Evolutionary conservation across 805 yeast genomes (phyloP), one percentile per base, ranked within the genome.

Genomic region (Wickerhamomyces chambardii): DNA sequence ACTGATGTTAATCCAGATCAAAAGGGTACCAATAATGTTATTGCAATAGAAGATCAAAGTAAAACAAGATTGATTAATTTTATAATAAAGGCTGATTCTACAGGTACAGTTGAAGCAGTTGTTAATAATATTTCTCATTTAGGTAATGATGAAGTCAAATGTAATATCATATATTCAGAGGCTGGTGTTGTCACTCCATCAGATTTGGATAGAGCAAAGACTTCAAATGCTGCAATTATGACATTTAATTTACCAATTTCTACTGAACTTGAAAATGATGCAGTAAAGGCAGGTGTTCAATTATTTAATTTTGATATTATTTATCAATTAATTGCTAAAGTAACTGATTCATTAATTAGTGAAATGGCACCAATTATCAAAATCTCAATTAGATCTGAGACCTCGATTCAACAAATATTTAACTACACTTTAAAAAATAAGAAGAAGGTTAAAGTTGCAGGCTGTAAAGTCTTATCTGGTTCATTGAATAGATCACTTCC

Each of bases 51-150:
- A 8, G 61, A 53, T 4, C 47, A 46, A 4, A 46, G 47, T 4
- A 40, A 43, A 3, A 46, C 41, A 3, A 3, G 41, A 29, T 60
- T 59, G 11, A 59, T 75, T 5, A 74, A 75, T 22, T 86, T 79
- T 44, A 78, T 92, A 19, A 65, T 92, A 26, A 86, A 84, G 52
- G 84, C 95, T 0, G 98, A 92, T 59, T 97, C 90, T 2, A 78
- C 80, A 45, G 98, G 98, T 0, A 89, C 97, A 1, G 83, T 84
- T 0, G 98, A 92, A 53, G 98, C 98, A 2, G 83, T 92, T 25
- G 70, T 64, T 28, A 96, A 89, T 54, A 77, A 90, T 46, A 75
- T 92, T 32, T 67, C 69, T 39, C 78, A 78, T 11, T 59, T 92
- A n/a, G 97, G 97, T 6, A 89, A 90, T 54, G 84, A 82, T 2